A percentile compares a stretch with the other conserved stretches of the same genome.
Conservation (phyloP, 306 rosid species). For the Chamaecrista fasciculata region DNA sequence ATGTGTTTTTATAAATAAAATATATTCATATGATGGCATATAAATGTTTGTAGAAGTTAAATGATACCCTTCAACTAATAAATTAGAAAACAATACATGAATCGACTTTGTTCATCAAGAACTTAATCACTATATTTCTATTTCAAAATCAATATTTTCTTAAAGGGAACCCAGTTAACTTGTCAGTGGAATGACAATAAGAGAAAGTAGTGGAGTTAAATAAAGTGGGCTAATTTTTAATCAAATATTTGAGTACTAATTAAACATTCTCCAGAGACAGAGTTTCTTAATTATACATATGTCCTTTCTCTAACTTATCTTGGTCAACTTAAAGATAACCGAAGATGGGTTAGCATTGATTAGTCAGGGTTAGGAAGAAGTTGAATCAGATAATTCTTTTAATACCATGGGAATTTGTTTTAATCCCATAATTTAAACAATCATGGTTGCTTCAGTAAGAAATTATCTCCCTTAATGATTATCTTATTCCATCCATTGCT, state of each 20-base stretch:
- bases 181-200: not conserved
- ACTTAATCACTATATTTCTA: too few relatives aligned
- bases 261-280: constrained; percentile 20
- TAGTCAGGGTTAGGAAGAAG: not conserved
- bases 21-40: too few relatives aligned
- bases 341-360: not conserved
- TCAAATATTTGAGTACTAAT: constrained; percentile 9
- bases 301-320: too few relatives aligned
- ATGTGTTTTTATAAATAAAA: too few relatives aligned
- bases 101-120: too few relatives aligned
- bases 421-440: constrained; percentile 13
- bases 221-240: constrained; percentile 28
- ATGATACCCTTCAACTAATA: too few relatives aligned
- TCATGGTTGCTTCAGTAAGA: constrained; percentile 19
- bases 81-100: too few relatives aligned
- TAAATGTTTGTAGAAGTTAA: too few relatives aligned
- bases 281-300: too few relatives aligned
- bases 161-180: too few relatives aligned
- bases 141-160: too few relatives aligned
- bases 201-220: constrained; percentile 14
- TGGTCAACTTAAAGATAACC: too few relatives aligned
- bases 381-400: constrained; percentile 12
- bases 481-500: not conserved
- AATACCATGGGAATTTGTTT: not conserved
- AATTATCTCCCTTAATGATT: not conserved